Percentiles rank a stretch among this genome's conserved stretches.
Conservation (phyloP, 768 basidiomycete species). For the Hericium erinaceus region DNA sequence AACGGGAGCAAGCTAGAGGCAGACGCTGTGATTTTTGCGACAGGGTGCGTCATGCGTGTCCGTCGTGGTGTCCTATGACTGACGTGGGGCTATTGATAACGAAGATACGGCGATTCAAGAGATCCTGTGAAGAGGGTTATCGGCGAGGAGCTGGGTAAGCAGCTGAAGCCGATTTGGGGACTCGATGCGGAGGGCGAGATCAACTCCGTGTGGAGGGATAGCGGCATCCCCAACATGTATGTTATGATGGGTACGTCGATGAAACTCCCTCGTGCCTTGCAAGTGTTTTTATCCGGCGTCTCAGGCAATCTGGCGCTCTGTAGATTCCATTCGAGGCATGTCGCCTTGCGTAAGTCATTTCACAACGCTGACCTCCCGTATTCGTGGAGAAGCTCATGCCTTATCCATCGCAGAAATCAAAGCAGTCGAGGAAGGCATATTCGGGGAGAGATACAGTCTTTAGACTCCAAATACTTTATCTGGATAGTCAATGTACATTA, state of each 20-base stretch:
- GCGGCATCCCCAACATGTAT: slow-evolving; percentile 50
- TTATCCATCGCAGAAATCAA: background rate
- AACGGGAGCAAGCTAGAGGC: slow-evolving; percentile 34
- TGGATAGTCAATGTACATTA: no score
- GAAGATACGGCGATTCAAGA: slow-evolving; percentile 38
- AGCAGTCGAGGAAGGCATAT: background rate
- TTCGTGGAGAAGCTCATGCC: background rate
- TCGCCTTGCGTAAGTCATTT: slow-evolving; percentile 49
- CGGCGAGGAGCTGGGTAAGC: slow-evolving; percentile 33
- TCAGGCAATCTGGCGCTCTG: slow-evolving; percentile 49
- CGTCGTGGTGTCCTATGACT: background rate
- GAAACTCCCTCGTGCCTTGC: background rate
- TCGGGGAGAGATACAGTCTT: background rate
- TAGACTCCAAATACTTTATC: background rate
- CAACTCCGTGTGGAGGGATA: slow-evolving; percentile 37
- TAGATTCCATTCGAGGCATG: slow-evolving; percentile 58
- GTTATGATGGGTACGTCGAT: slow-evolving; percentile 41
- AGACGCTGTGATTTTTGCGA: slow-evolving; percentile 43
- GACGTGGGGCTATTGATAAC: background rate
- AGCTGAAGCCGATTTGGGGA: slow-evolving; percentile 53
- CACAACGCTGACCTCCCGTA: background rate
- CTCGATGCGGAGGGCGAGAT: slow-evolving; percentile 58
- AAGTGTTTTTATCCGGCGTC: background rate
- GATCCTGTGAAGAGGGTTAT: slow-evolving; percentile 33
- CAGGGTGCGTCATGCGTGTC: slow-evolving; percentile 26